Evolutionary conservation across 2,329 filamentous ascomycete species (phyloP).

Genomic region (Paradendryphiella salina): DNA sequence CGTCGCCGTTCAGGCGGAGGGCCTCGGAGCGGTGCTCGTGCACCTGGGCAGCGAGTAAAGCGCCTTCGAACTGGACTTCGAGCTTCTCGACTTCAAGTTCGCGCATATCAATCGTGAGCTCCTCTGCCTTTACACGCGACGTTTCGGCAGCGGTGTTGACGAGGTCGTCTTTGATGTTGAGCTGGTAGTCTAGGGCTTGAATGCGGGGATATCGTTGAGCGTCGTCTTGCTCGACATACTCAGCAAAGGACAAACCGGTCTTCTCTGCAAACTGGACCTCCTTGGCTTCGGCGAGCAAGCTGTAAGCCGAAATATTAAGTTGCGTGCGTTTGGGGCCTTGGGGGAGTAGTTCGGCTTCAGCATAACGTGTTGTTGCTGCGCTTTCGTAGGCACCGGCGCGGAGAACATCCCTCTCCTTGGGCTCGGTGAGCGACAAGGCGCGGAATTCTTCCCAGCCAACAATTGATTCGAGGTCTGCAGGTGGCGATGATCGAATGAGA

Average conservation of each 20-base stretch:
- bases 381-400: conserved; percentile 34
- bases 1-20: conserved; percentile 15
- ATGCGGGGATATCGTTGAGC: conserved; percentile 18
- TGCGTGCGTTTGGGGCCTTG: conserved; percentile 22
- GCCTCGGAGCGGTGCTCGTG: conserved; percentile 30
- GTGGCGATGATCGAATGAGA: conserved; percentile 22
- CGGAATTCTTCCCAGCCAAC: conserved; percentile 38
- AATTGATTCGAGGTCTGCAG: conserved; percentile 29
- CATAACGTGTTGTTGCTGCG: conserved; percentile 29
- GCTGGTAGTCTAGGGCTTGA: conserved; percentile 27
- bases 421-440: conserved; percentile 22
- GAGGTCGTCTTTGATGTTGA: conserved; percentile 21
- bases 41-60: conserved; percentile 28
- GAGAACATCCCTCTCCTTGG: conserved; percentile 26
- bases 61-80: conserved; percentile 20
- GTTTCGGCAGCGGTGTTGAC: conserved; percentile 18
- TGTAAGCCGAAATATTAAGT: conserved; percentile 33
- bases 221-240: conserved; percentile 15
- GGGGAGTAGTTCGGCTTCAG: conserved; percentile 26
- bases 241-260: conserved; percentile 24
- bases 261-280: conserved; percentile 28
- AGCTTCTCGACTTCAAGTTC: conserved; percentile 24
- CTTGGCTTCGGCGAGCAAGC: conserved; percentile 37
- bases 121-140: conserved; percentile 13
- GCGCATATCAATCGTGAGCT: conserved; percentile 19